Percentiles rank a stretch among this genome's conserved stretches.
These are phyloP conservation scores for Ustilago crameri DNA, from an alignment of 1,284 basidiomycete species.

Conservation along the genomic window DNA sequence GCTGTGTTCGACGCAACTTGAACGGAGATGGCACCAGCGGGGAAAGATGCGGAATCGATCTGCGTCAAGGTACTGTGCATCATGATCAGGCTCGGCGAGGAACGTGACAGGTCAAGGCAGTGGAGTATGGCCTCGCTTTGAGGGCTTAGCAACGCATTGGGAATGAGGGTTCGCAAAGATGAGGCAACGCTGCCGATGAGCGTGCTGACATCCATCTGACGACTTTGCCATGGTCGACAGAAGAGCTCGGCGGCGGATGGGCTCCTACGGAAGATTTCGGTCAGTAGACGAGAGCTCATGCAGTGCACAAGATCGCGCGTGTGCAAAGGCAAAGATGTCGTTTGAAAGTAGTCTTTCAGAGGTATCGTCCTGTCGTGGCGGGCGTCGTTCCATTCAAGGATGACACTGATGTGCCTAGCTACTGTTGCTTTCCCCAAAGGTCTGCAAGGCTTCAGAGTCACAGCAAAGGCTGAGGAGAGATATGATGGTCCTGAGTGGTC, in stretches of 20 bases:
- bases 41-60: constrained; percentile 10
- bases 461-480: not conserved
- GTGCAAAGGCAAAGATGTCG: constrained; percentile 1
- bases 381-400: constrained; percentile 18
- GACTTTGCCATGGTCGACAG: constrained; percentile 22
- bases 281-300: constrained; percentile 18
- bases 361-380: not conserved
- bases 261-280: constrained; percentile 10
- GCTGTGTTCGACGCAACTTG: not conserved
- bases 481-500: too few species aligned
- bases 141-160: not conserved
- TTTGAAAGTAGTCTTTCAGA: constrained; percentile 1
- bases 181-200: constrained; percentile 23
- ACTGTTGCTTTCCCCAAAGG: not conserved
- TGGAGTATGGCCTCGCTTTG: constrained; percentile 4
- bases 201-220: constrained; percentile 11
- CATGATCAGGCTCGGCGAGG: constrained; percentile 9
- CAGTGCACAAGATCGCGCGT: constrained; percentile 20
- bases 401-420: constrained; percentile 1
- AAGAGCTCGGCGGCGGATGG: constrained; percentile 17
- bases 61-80: constrained; percentile 10
- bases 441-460: constrained; percentile 13
- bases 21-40: not conserved
- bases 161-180: constrained; percentile 13
- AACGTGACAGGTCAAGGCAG: not conserved